These are phyloP conservation scores for Trichoderma asperellum DNA, from an alignment of 2,329 filamentous ascomycete species.

Conservation along the genomic window DNA sequence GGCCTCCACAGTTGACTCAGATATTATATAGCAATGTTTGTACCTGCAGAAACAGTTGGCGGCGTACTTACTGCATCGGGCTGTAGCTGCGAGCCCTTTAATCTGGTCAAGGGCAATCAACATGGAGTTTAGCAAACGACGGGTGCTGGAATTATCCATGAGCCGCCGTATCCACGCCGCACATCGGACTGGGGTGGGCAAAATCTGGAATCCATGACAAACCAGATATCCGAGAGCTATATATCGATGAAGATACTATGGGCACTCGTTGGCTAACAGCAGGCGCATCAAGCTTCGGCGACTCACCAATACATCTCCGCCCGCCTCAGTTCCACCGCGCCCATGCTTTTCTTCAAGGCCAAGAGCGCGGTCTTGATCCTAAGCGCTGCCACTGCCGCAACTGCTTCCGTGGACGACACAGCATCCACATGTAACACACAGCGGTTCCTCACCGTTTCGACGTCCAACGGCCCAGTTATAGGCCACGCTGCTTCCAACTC, in stretches of 20 bases:
- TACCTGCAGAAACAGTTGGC: neutral
- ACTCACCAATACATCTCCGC: neutral
- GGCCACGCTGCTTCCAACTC: constrained; percentile 41
- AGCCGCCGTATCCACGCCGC: constrained; percentile 1
- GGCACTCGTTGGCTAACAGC: neutral
- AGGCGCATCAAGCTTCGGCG: neutral
- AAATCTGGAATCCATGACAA: neutral
- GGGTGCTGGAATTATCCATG: neutral
- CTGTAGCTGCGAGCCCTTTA: constrained; percentile 1
- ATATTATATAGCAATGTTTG: neutral
- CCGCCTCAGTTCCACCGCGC: neutral
- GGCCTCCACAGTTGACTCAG: neutral
- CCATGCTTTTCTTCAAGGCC: neutral
- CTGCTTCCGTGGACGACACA: neutral
- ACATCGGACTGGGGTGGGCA: neutral
- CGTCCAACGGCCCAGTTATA: constrained; percentile 41
- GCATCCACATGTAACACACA: constrained; percentile 26
- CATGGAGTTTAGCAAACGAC: constrained; percentile 4
- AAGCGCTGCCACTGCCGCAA: constrained; percentile 1
- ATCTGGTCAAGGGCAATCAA: neutral
- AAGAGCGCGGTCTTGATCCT: constrained; percentile 6
- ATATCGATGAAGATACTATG: neutral
- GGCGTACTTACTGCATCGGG: constrained; percentile 15
- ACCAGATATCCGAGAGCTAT: neutral
- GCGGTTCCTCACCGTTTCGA: constrained; percentile 36